These are phyloP conservation scores for Schizosaccharomyces octosporus DNA, from an alignment of 805 yeast genomes.

Conservation along the genomic window DNA sequence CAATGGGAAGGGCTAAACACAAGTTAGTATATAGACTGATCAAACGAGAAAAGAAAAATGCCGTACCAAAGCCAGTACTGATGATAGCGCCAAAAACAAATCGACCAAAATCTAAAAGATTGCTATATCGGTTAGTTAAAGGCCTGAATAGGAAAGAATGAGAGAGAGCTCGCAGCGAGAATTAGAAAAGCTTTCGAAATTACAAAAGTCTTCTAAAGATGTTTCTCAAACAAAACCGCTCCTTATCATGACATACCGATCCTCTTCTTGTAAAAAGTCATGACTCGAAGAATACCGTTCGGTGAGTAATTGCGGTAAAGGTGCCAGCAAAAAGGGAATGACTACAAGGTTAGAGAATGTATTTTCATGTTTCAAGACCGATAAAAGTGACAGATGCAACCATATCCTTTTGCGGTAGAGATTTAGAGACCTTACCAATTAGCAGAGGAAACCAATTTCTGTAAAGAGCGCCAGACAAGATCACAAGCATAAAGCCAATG, in stretches of 20 bases:
- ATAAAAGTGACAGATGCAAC: too few relatives aligned
- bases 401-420: too few relatives aligned
- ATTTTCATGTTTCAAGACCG: too few relatives aligned
- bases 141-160: not conserved
- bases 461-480: conserved; percentile 66
- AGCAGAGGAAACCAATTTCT: conserved; percentile 80
- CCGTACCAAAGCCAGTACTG: not conserved
- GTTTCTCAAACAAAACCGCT: too few relatives aligned
- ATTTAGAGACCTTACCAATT: conserved; percentile 19
- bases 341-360: not conserved
- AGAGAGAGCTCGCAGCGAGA: not conserved
- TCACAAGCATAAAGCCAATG: conserved; percentile 68
- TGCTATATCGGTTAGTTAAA: not conserved
- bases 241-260: not conserved
- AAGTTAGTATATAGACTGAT: not conserved
- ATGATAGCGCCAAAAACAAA: not conserved
- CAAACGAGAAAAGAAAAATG: not conserved
- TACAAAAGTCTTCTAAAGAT: too few relatives aligned
- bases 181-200: not conserved
- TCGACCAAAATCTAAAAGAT: not conserved
- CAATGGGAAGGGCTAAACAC: not conserved
- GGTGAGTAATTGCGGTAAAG: not conserved
- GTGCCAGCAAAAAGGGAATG: not conserved
- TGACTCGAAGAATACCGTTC: not conserved
- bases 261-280: conserved; percentile 1